Base-by-base conservation (phyloP, 495 filamentous ascomycete species). In the Chaetomidium leptoderma region DNA sequence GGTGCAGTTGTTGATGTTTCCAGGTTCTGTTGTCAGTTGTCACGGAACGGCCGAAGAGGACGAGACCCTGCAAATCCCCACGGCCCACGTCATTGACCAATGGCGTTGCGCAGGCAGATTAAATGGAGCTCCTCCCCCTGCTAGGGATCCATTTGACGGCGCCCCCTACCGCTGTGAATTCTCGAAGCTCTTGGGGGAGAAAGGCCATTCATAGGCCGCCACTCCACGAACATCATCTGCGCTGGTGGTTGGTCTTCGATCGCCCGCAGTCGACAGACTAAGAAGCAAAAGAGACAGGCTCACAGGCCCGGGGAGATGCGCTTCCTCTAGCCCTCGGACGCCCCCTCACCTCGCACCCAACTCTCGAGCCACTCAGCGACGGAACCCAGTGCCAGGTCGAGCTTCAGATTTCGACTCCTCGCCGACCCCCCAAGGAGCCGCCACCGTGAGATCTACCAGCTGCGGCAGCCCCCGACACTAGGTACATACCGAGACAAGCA, bases 41-140 rank as follows among this genome's bases (percentile, higher is more conserved):
- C 19, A 17, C 44, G 9, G 17, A 49, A 23, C 35, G 46, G n/a
- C 17, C 17, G 32, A 14, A 14, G 24, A 48, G 30, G 36, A 51
- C 46, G 36, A 51, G 36, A 42, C 36, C 55, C 55, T 35, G 55
- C 0, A 8, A 33, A 40, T 39, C 43, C 35, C 16, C 43, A 27
- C 9, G 32, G 24, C 33, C 53, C 32, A 43, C 43, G 19, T 37
- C 43, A 30, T 32, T 48, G 53, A n/a, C 53, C 43, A 56, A 56
- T 56, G 21, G 14, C 32, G 16, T 9, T 11, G 23, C 53, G 32
- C 13, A 29, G 32, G 44, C 32, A 48, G 53, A 56, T 56, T 56
- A 56, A n/a, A 56, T 45, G 17, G 43, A 56, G 53, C 53, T 56
- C n/a, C 2, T 2, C n/a, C 43, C 53, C 53, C 43, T 56, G 53